Evolutionary conservation across 1,284 basidiomycete species (phyloP).

Genomic region (Puccinia polysora): DNA sequence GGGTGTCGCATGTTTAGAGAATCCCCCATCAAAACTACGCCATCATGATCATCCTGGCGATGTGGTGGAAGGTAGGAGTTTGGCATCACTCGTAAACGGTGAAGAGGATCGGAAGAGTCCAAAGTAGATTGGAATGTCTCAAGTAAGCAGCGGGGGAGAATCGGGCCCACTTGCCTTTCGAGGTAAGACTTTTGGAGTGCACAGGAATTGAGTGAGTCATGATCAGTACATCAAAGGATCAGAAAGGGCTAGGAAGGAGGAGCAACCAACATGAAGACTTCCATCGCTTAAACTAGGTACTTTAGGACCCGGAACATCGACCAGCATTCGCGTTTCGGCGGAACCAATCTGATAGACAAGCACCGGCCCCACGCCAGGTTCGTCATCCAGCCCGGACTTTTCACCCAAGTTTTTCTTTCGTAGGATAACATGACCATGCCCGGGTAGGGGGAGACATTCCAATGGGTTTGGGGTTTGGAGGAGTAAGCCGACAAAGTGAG

Average conservation of each 20-base stretch:
- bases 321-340: slow-evolving; percentile 77
- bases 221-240: not conserved
- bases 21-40: slow-evolving; percentile 84
- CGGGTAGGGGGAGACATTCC: slow-evolving; percentile 69
- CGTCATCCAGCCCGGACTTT: slow-evolving; percentile 15
- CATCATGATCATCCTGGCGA: slow-evolving; percentile 64
- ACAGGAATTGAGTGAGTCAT: not conserved
- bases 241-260: slow-evolving; percentile 46
- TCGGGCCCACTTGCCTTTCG: slow-evolving; percentile 66
- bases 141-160: slow-evolving; percentile 69
- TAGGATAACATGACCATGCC: slow-evolving; percentile 70
- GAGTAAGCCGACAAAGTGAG: slow-evolving; percentile 76
- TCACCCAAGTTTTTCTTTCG: not conserved
- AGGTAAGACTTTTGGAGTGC: slow-evolving; percentile 61
- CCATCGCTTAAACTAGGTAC: slow-evolving; percentile 66
- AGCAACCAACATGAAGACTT: slow-evolving; percentile 54
- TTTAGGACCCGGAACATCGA: slow-evolving; percentile 76
- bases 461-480: slow-evolving; percentile 59
- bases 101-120: slow-evolving; percentile 56
- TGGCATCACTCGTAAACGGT: slow-evolving; percentile 84
- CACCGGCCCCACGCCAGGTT: slow-evolving; percentile 63
- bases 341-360: slow-evolving; percentile 78
- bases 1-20: slow-evolving; percentile 99
- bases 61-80: slow-evolving; percentile 87
- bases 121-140: slow-evolving; percentile 63